phyloP scores from a whole-genome alignment of 2,329 filamentous ascomycete genomes.

The Plectosphaerella cucumerina region DNA sequence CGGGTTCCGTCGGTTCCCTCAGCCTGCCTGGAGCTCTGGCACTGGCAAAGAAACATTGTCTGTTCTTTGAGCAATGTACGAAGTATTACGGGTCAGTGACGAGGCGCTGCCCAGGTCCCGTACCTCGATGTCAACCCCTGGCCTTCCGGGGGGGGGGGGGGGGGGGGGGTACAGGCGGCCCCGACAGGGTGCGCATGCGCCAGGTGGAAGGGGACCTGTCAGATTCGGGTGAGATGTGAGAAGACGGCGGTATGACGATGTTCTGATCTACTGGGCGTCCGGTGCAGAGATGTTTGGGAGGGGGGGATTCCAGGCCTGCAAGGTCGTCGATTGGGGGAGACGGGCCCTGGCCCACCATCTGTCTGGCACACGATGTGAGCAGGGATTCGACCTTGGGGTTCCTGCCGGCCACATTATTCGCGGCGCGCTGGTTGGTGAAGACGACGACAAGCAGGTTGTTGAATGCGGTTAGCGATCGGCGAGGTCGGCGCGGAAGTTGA shows the following conservation, averaged over 20 bases:
- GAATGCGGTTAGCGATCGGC: not conserved
- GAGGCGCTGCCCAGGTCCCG: no score
- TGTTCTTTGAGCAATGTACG: no score
- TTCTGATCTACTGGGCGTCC: not conserved
- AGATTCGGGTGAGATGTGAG: not conserved
- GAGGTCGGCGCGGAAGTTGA: not conserved
- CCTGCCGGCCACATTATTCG: no score
- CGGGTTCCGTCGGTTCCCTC: no score
- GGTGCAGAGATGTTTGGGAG: not conserved
- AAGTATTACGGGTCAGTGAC: no score
- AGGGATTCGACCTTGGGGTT: not conserved
- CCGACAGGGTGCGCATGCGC: no score
- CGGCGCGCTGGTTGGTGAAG: not conserved
- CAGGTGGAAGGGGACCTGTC: not conserved
- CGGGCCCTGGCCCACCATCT: not conserved
- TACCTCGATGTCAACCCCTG: no score
- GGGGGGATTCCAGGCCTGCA: not conserved
- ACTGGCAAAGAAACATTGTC: no score
- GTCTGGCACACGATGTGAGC: not conserved
- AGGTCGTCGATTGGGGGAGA: not conserved
- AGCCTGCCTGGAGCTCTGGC: no score
- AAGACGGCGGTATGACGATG: not conserved
- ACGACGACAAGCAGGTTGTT: not conserved
- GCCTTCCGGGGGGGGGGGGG: no score
- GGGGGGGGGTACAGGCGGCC: no score